A percentile compares a stretch with the other conserved stretches of the same genome.
phyloP scores from a whole-genome alignment of 2,329 filamentous ascomycete genomes.

The Fusarium chuoi region DNA sequence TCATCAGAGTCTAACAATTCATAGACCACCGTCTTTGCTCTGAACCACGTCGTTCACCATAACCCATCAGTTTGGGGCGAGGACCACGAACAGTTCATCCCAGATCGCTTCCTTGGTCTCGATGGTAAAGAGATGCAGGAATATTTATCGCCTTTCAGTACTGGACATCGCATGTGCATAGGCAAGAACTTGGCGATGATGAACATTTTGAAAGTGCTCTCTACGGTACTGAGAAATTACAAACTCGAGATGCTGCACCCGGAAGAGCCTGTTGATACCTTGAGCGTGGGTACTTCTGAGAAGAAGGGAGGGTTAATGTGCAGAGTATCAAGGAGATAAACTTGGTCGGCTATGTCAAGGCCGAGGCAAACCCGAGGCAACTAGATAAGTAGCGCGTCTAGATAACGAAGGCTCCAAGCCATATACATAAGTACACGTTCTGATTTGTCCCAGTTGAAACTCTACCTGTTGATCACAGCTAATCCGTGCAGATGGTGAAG shows the following conservation, averaged over 20 bases:
- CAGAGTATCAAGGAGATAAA: background rate
- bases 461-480: rapidly evolving
- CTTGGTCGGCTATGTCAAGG: background rate
- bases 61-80: background rate
- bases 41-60: background rate
- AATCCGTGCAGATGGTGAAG: background rate
- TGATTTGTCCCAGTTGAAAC: rapidly evolving
- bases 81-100: background rate
- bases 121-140: background rate
- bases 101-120: background rate
- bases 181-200: background rate
- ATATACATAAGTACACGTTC: rapidly evolving
- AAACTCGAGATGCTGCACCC: background rate
- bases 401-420: background rate
- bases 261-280: background rate
- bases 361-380: background rate
- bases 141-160: background rate
- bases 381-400: background rate
- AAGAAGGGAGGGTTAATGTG: background rate
- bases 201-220: background rate
- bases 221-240: background rate
- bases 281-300: background rate
- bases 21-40: background rate
- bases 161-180: background rate
- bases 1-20: background rate